Evolutionary conservation across 1,139 yeast species (phyloP).

Genomic region (Kurtzmaniella natalensis): DNA sequence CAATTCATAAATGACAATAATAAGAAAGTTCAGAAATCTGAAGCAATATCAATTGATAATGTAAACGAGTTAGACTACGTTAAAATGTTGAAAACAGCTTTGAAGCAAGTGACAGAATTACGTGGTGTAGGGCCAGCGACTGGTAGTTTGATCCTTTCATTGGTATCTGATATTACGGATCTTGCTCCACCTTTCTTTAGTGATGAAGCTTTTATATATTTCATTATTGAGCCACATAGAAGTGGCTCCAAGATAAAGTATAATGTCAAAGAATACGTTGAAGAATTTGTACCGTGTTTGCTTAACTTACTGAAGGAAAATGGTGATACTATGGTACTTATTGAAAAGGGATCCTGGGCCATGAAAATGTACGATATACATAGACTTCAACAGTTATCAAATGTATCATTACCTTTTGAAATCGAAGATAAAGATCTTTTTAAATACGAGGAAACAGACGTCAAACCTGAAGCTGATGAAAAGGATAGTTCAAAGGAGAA

Average conservation of each 20-base stretch:
- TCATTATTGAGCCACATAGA: slow-evolving; percentile 25
- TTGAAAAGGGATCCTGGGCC: slow-evolving; percentile 40
- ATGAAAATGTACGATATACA: slow-evolving; percentile 26
- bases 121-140: slow-evolving; percentile 53
- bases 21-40: slow-evolving; percentile 9
- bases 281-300: slow-evolving; percentile 27
- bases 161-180: slow-evolving; percentile 18
- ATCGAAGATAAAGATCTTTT: slow-evolving; percentile 11
- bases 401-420: slow-evolving; percentile 19
- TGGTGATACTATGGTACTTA: slow-evolving; percentile 13
- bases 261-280: slow-evolving; percentile 37
- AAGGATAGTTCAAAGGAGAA: slow-evolving; percentile 2
- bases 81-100: slow-evolving; percentile 16
- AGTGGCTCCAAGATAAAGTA: slow-evolving; percentile 37
- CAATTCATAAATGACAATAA: slow-evolving; percentile 13
- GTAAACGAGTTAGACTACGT: slow-evolving; percentile 13
- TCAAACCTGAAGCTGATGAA: not conserved
- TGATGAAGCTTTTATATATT: slow-evolving; percentile 41
- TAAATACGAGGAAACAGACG: not conserved
- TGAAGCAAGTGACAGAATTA: slow-evolving; percentile 30
- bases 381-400: slow-evolving; percentile 20
- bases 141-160: slow-evolving; percentile 39
- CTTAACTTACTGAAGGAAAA: slow-evolving; percentile 11
- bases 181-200: slow-evolving; percentile 45
- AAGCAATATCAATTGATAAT: too few relatives aligned